phyloP scores from a whole-genome alignment of 1,284 basidiomycete genomes.

The Papiliotrema nemorosa region DNA sequence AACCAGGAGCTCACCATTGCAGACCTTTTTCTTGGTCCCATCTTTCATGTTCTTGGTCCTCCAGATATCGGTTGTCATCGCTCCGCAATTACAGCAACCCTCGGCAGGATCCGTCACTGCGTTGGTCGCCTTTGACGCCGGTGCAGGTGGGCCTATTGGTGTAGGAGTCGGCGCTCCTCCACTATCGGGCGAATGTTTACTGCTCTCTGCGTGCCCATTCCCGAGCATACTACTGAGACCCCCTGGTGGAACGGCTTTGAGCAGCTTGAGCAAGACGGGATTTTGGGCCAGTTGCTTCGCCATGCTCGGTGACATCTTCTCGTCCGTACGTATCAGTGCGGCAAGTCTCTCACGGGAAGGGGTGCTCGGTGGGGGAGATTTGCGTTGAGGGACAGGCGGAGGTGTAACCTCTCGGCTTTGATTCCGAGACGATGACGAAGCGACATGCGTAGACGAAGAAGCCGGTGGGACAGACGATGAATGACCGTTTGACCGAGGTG shows the following conservation, averaged over 20 bases:
- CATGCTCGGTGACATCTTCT: slow-evolving; percentile 40
- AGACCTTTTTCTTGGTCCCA: slow-evolving; percentile 39
- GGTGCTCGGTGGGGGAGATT: slow-evolving; percentile 41
- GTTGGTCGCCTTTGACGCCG: slow-evolving; percentile 5
- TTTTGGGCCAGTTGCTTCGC: slow-evolving; percentile 37
- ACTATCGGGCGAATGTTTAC: not conserved
- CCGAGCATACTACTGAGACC: slow-evolving; percentile 7
- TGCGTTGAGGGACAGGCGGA: slow-evolving; percentile 25
- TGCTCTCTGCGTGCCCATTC: not conserved
- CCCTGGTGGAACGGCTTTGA: slow-evolving; percentile 35
- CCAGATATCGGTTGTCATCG: slow-evolving; percentile 37
- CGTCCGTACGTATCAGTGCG: slow-evolving; percentile 35
- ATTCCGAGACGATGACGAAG: not conserved
- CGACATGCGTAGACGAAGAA: slow-evolving; percentile 1
- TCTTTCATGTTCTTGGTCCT: slow-evolving; percentile 37
- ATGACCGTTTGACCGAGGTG: not conserved
- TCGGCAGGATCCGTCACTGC: slow-evolving; percentile 8
- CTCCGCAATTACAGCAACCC: slow-evolving; percentile 43
- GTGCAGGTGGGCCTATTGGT: slow-evolving; percentile 6
- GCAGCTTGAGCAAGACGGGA: slow-evolving; percentile 32
- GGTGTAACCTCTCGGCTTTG: slow-evolving; percentile 23
- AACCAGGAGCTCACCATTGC: slow-evolving; percentile 35
- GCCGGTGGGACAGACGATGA: not conserved
- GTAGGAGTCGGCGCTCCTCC: slow-evolving; percentile 2
- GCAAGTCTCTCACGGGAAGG: slow-evolving; percentile 36